Conservation (phyloP, 139 green algal genomes). For the Coccomyxa sp. region DNA sequence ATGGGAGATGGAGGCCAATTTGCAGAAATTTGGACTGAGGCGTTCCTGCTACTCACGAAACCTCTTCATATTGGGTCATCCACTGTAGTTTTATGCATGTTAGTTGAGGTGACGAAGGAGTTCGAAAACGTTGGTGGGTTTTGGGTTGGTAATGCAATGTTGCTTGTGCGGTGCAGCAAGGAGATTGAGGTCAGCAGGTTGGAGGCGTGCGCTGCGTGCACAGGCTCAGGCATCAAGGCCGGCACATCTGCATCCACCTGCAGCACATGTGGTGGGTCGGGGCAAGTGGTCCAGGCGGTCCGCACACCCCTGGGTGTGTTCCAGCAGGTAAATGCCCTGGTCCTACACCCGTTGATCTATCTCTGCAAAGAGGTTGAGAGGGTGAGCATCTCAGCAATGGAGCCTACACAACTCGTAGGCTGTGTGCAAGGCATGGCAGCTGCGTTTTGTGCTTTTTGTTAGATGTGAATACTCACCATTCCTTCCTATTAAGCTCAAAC, state of each 20-base stretch:
- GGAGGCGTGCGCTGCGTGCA: constrained; percentile 70
- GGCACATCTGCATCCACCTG: constrained; percentile 83
- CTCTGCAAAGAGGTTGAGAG: background rate
- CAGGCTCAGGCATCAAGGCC: constrained; percentile 71
- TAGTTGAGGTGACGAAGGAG: too few species aligned
- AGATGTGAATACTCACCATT: too few species aligned
- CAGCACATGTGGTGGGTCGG: constrained; percentile 78
- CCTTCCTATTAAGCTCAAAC: too few species aligned
- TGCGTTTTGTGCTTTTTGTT: too few species aligned
- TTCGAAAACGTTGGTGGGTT: background rate
- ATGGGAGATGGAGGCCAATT: background rate
- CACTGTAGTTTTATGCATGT: too few species aligned
- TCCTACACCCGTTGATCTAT: background rate
- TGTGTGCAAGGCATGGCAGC: too few species aligned
- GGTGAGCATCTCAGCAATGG: too few species aligned
- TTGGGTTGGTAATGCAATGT: background rate
- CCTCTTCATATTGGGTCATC: too few species aligned
- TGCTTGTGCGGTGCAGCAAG: constrained; percentile 36
- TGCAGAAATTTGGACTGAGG: constrained; percentile 8
- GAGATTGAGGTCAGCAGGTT: constrained; percentile 87
- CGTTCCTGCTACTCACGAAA: background rate
- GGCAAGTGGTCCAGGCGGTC: constrained; percentile 84
- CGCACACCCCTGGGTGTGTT: constrained; percentile 92
- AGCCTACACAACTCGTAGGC: too few species aligned
- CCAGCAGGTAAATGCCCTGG: constrained; percentile 60